Evolutionary conservation across 805 yeast genomes (phyloP).

Genomic region (Candida quercuum): DNA sequence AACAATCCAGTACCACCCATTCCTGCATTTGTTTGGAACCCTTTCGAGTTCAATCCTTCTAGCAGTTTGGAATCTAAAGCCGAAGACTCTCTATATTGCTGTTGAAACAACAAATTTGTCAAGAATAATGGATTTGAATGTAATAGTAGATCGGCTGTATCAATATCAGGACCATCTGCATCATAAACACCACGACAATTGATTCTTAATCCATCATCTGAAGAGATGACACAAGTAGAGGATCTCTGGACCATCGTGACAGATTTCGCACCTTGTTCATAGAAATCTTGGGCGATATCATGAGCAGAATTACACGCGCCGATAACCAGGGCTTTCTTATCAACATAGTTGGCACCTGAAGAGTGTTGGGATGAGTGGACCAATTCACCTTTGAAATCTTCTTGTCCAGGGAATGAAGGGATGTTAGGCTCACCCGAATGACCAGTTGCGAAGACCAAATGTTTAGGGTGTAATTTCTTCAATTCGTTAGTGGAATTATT

Average conservation of each 20-base stretch:
- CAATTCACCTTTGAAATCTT: conserved; percentile 31
- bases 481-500: conserved; percentile 25
- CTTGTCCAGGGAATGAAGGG: conserved; percentile 35
- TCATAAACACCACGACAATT: conserved; percentile 30
- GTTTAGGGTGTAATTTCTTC: conserved; percentile 27
- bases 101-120: conserved; percentile 32
- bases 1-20: conserved; percentile 39
- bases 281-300: conserved; percentile 40
- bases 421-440: conserved; percentile 41
- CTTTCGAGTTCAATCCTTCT: conserved; percentile 28
- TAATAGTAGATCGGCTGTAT: conserved; percentile 33
- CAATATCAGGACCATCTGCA: conserved; percentile 31
- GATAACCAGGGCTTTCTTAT: conserved; percentile 37
- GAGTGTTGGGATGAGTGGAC: conserved; percentile 38
- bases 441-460: conserved; percentile 40
- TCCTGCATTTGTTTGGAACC: conserved; percentile 38
- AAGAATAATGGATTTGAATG: conserved; percentile 32
- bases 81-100: conserved; percentile 29
- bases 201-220: conserved; percentile 28
- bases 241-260: conserved; percentile 42
- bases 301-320: conserved; percentile 44
- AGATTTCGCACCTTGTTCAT: conserved; percentile 35
- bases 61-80: conserved; percentile 28
- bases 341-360: conserved; percentile 36
- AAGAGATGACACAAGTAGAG: conserved; percentile 36